Percentiles rank a stretch among this genome's conserved stretches.
Evolutionary conservation across 768 basidiomycete genomes (phyloP).

Genomic region (Mycena albidolilacea): DNA sequence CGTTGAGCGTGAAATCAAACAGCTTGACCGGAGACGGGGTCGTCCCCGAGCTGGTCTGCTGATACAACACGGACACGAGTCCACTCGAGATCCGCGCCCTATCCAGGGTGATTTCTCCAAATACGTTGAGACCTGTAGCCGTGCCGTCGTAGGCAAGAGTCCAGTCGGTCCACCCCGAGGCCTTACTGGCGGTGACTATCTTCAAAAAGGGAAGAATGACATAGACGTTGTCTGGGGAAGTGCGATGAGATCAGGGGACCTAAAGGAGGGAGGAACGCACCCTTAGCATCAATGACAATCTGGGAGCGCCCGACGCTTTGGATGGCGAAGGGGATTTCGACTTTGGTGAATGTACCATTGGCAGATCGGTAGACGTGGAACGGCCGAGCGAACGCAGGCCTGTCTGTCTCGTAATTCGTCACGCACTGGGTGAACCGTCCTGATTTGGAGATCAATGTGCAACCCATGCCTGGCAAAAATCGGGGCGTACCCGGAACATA

Average conservation of each 20-base stretch:
- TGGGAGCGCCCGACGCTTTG: slow-evolving; percentile 62
- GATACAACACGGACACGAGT: slow-evolving; percentile 59
- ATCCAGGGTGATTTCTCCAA: slow-evolving; percentile 64
- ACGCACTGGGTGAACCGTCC: slow-evolving; percentile 65
- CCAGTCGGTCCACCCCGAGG: slow-evolving; percentile 63
- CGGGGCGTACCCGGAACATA: slow-evolving; percentile 58
- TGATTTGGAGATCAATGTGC: slow-evolving; percentile 35
- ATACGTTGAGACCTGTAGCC: slow-evolving; percentile 56
- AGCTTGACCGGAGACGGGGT: slow-evolving; percentile 59
- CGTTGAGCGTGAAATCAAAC: slow-evolving; percentile 59
- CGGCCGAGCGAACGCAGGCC: slow-evolving; percentile 53
- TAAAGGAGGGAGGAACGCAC: too few relatives aligned
- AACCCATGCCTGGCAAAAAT: background rate
- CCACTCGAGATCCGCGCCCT: slow-evolving; percentile 55
- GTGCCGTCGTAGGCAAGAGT: slow-evolving; percentile 60
- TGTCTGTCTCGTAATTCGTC: slow-evolving; percentile 56
- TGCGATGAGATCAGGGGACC: too few relatives aligned
- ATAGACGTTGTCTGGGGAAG: slow-evolving; percentile 56
- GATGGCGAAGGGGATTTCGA: slow-evolving; percentile 62
- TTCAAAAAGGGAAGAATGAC: slow-evolving; percentile 60
- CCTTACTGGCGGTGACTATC: slow-evolving; percentile 61
- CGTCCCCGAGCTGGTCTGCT: slow-evolving; percentile 57
- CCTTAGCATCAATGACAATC: slow-evolving; percentile 55
- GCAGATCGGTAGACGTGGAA: slow-evolving; percentile 61
- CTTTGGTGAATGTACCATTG: slow-evolving; percentile 59